Base-by-base conservation (phyloP, 768 basidiomycete genomes). In the Hypholoma sublateritium region DNA sequence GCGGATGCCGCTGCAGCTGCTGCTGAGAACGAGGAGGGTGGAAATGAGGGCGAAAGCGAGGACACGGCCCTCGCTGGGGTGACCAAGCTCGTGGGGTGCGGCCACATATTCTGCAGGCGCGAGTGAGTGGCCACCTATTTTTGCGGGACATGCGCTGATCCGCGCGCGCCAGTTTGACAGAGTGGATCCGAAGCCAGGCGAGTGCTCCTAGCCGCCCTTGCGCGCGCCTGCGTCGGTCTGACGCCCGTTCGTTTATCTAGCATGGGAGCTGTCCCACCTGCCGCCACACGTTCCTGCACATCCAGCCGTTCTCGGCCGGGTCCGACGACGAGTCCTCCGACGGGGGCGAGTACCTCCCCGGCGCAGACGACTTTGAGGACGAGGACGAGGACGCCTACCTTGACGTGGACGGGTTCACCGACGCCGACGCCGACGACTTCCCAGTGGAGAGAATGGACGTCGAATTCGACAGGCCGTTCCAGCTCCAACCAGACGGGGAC, bases 201-300 rank as follows among this genome's bases (percentile, higher is more conserved):
- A 56, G 78, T 55, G 0, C 22, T 17, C 6, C 52, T 45, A 34
- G n/a, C 50, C 50, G 13, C 17, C 45, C 16, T 35, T 24, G 21
- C 21, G 50, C 19, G 21, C 17, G 21, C 48, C 8, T 36, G 17
- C 43, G 50, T 54, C 19, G 14, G 12, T 52, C 11, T 37, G 43
- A 50, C 42, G 59, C 13, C 21, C 21, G 42, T 45, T n/a, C 13
- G 35, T 25, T 19, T 54, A 17, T 66, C 4, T 58, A 88, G 86
- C 87, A 88, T 62, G 87, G 87, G 13, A 88, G 75, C 61, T 90
- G 88, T 61, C 88, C 88, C 14, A 81, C 86, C 4, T 90, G 88
- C 66, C 74, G 88, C 28, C 72, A 82, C 56, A 67, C 72, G 5
- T 88, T 89, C 69, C 70, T 86, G 37, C 79, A 84, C 50, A 76